A percentile compares a stretch with the other conserved stretches of the same genome.
These are phyloP conservation scores for Ajuga chamaepitys DNA, from an alignment of 257 asterid species.

Conservation along the genomic window DNA sequence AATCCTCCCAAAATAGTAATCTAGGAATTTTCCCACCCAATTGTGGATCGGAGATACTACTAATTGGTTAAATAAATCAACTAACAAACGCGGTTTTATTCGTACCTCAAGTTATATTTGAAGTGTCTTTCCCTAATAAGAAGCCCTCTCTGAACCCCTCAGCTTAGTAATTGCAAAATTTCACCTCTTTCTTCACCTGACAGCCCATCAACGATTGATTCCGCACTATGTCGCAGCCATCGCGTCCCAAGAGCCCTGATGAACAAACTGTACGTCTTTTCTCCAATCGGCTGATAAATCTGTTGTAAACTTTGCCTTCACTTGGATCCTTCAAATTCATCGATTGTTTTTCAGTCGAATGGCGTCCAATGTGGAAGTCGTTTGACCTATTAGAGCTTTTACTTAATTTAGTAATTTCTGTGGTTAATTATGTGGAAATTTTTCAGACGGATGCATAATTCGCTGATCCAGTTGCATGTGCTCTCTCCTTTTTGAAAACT, in stretches of 20 bases:
- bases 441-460: background rate
- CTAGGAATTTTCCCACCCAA: no score
- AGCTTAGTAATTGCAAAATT: background rate
- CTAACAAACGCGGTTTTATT: no score
- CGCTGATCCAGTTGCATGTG: background rate
- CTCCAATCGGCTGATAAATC: background rate
- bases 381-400: background rate
- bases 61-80: no score
- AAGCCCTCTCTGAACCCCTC: background rate
- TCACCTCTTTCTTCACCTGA: background rate
- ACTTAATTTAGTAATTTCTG: background rate
- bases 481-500: background rate
- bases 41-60: no score
- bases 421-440: slow-evolving; percentile 3
- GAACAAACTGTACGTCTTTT: slow-evolving; percentile 31
- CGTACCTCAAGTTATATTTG: no score
- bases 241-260: slow-evolving; percentile 38
- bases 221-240: slow-evolving; percentile 41
- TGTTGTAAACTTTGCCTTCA: background rate
- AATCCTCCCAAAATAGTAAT: no score
- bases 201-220: background rate
- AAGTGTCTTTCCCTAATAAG: background rate
- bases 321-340: slow-evolving; percentile 1
- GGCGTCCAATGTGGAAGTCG: background rate
- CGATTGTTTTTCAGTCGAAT: background rate